Evolutionary conservation across 768 basidiomycete genomes (phyloP), one percentile per base, ranked within the genome.

Genomic region (Tylopilus cervinicoccineus): DNA sequence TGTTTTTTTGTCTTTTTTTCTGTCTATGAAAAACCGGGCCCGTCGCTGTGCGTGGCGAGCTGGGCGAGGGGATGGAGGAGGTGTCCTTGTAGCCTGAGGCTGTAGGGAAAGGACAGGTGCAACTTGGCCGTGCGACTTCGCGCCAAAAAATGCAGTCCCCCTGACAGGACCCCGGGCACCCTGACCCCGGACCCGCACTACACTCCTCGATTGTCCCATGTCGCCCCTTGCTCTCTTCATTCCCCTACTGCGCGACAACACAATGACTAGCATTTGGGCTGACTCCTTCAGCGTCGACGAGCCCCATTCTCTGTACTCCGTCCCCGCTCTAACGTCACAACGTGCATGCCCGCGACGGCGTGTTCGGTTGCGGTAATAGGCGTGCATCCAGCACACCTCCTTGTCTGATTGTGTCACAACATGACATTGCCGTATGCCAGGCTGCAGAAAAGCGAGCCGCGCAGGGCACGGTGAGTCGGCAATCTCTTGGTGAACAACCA

Each of bases 1-100:
- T 48, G 42, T 45, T 45, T 50, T 50, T 59, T 59, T 57, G 51
- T 52, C 39, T 54, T n/a, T 55, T 54, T 63, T 64, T 58, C 64
- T 61, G 66, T 76, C 72, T 76, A 76, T 66, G 68, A 53, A 46
- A 58, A 60, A 43, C 48, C 45, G 56, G 42, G 45, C 65, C 70
- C 66, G 70, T 64, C 68, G 71, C 72, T 66, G 60, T 60, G 47
- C 33, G 50, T 57, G 60, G 70, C 71, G 63, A 63, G 55, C 69
- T 63, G 66, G 62, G 56, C 51, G 55, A 43, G 48, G 51, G 36
- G 47, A 52, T 14, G 53, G 37, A 37, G 40, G 32, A 27, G 23
- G 28, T 66, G 68, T 67, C 66, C 66, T 48, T 60, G 61, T 66
- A 66, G 66, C 66, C 65, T 64, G 55, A 68, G 65, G 65, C 65